phyloP scores from a whole-genome alignment of 306 rosid genomes.

The Casuarina cunninghamiana region DNA sequence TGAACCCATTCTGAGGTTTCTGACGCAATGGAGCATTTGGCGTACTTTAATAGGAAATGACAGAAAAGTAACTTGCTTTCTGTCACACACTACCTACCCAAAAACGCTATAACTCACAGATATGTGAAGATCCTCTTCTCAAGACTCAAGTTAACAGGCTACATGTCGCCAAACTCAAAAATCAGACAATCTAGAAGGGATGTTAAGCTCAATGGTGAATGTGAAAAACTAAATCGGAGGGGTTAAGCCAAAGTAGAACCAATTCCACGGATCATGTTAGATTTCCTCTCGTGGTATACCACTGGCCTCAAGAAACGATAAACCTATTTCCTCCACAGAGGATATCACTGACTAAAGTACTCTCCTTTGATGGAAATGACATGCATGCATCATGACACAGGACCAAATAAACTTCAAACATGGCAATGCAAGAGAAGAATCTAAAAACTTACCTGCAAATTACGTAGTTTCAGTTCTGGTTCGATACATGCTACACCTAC shows the following conservation, averaged over 20 bases:
- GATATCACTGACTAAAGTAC: not conserved
- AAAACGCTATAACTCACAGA: not conserved
- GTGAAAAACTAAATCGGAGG: not conserved
- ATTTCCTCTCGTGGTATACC: not conserved
- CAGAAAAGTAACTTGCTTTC: not conserved
- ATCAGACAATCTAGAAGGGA: not conserved
- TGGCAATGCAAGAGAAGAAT: not conserved
- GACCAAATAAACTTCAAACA: conserved; percentile 7
- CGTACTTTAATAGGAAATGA: not conserved
- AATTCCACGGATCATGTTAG: not conserved
- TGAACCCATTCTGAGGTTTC: not conserved
- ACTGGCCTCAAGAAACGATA: not conserved
- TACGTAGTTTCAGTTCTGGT: conserved; percentile 62
- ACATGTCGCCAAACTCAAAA: not conserved
- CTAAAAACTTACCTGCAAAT: conserved; percentile 59
- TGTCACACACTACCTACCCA: not conserved
- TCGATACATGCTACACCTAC: conserved; percentile 77
- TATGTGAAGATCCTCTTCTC: not conserved
- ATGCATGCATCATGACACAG: conserved; percentile 4
- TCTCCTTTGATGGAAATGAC: conserved; percentile 3
- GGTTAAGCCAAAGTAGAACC: not conserved
- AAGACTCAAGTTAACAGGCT: not conserved
- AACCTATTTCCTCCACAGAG: not conserved
- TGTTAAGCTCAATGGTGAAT: not conserved
- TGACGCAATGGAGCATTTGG: not conserved